These are phyloP conservation scores for Pseudisothecium myosuroides DNA, from an alignment of 225 moss, liverwort and hornwort species.

Conservation along the genomic window DNA sequence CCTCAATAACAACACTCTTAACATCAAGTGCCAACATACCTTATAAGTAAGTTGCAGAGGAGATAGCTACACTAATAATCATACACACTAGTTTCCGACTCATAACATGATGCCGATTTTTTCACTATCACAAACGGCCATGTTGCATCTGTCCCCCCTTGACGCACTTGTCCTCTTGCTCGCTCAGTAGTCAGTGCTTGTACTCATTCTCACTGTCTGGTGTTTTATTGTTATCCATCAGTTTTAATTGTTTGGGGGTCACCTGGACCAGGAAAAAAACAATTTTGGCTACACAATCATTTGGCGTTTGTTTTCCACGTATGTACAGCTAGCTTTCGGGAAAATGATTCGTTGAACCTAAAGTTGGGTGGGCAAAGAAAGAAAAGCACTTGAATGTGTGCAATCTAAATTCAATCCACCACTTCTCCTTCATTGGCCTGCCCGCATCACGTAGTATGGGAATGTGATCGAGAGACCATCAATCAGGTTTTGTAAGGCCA, in stretches of 20 bases:
- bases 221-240: neutral
- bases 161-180: neutral
- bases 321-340: neutral
- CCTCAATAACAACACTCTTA: no score
- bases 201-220: neutral
- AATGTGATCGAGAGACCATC: neutral
- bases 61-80: neutral
- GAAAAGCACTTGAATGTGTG: neutral
- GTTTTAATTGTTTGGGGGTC: neutral
- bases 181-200: neutral
- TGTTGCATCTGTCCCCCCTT: neutral
- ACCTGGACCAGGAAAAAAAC: fast-evolving
- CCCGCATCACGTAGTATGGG: neutral
- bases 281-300: neutral
- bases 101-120: neutral
- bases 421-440: neutral
- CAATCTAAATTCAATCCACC: neutral
- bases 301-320: no score
- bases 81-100: neutral
- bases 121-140: neutral
- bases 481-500: neutral
- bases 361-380: neutral
- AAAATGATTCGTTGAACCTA: no score
- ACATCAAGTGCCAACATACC: no score
- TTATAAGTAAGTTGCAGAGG: neutral